phyloP scores from a whole-genome alignment of 2,329 filamentous ascomycete species.

The Ophiostoma ips region DNA sequence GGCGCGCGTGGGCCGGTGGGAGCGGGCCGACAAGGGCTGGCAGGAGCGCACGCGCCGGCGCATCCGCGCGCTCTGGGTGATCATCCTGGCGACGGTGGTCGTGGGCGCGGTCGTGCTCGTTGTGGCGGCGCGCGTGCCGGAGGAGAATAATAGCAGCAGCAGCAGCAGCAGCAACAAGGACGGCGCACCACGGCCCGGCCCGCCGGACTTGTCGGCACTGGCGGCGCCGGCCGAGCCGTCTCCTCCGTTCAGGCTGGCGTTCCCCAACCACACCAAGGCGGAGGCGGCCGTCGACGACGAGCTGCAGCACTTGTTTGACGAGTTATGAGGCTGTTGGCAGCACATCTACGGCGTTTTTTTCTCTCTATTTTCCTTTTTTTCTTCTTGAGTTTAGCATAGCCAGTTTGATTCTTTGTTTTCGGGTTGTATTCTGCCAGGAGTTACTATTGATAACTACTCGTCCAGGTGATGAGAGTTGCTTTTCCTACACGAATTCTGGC shows the following conservation, averaged over 20 bases:
- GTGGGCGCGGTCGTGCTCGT: slow-evolving; percentile 23
- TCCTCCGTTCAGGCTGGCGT: slow-evolving; percentile 3
- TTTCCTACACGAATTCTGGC: too few relatives aligned
- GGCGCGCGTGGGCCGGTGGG: slow-evolving; percentile 51
- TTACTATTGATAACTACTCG: too few relatives aligned
- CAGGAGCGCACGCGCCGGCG: slow-evolving; percentile 52
- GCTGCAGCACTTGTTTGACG: slow-evolving; percentile 10
- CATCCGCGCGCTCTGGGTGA: slow-evolving; percentile 49
- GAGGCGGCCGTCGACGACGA: not conserved
- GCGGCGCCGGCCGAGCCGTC: not conserved
- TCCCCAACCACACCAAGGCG: not conserved
- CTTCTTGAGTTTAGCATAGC: not conserved
- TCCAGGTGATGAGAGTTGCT: too few relatives aligned
- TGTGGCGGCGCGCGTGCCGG: slow-evolving; percentile 17
- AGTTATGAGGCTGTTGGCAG: slow-evolving; percentile 3
- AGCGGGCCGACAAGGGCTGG: slow-evolving; percentile 51
- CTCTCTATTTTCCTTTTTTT: not conserved
- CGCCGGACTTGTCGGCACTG: not conserved
- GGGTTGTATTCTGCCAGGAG: too few relatives aligned
- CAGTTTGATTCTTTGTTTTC: too few relatives aligned
- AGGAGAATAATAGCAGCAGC: not conserved
- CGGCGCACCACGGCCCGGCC: not conserved
- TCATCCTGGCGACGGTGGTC: slow-evolving; percentile 34
- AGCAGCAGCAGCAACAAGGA: not conserved
- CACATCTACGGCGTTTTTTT: not conserved